Percentiles rank a stretch among this genome's conserved stretches.
phyloP scores from a whole-genome alignment of 1,284 basidiomycete species.

The Ustilago shanxiensis region DNA sequence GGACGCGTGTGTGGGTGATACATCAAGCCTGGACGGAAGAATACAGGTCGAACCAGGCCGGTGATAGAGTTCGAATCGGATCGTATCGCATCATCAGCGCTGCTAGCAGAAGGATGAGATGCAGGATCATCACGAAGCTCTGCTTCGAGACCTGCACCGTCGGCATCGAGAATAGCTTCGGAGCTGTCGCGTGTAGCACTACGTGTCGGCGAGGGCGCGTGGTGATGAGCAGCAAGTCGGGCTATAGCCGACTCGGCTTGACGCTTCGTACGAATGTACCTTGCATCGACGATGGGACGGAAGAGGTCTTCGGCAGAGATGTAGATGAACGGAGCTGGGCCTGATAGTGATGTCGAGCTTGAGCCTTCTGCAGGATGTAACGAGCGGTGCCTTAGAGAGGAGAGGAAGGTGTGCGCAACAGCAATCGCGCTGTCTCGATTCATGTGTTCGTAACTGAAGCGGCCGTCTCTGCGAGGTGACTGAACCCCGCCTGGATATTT shows the following conservation, averaged over 20 bases:
- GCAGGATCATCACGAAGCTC: conserved; percentile 37
- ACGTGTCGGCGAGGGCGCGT: conserved; percentile 81
- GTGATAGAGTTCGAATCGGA: background rate
- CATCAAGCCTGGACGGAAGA: conserved; percentile 79
- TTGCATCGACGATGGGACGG: conserved; percentile 83
- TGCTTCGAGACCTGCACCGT: conserved; percentile 46
- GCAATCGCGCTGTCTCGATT: conserved; percentile 78
- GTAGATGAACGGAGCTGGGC: conserved; percentile 82
- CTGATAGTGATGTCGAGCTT: background rate
- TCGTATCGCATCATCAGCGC: background rate
- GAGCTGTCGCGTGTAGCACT: background rate
- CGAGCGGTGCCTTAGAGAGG: conserved; percentile 69
- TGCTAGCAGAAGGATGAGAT: background rate
- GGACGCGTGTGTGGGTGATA: conserved; percentile 95
- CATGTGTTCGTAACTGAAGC: conserved; percentile 78
- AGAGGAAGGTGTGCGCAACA: conserved; percentile 69
- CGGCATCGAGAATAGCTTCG: conserved; percentile 38
- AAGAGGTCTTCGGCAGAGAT: conserved; percentile 94
- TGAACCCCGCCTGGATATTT: conserved; percentile 27
- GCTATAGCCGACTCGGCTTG: conserved; percentile 83
- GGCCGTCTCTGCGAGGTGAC: background rate
- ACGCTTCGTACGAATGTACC: conserved; percentile 90
- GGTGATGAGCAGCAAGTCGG: conserved; percentile 73
- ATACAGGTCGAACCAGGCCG: conserved; percentile 38
- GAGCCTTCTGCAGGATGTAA: conserved; percentile 8